Percentiles rank a stretch among this genome's conserved stretches.
Conservation (phyloP, 2,329 filamentous ascomycete species). For the Aspergillus novofumigatus region DNA sequence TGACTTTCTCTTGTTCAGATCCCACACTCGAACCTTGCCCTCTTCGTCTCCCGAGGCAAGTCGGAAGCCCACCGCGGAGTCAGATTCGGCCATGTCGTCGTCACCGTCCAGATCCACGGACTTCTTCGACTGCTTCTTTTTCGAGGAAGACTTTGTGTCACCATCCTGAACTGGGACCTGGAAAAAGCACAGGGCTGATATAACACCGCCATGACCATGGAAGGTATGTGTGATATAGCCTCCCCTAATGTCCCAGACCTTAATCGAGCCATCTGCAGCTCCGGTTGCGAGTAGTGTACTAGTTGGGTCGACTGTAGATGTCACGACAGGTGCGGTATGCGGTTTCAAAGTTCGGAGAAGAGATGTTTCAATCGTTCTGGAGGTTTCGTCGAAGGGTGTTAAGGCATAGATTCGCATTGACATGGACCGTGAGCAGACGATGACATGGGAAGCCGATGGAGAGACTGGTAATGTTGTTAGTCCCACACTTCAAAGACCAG, state of each 20-base stretch:
- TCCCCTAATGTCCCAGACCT: constrained; percentile 90
- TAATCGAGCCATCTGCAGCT: constrained; percentile 86
- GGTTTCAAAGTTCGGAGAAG: constrained; percentile 81
- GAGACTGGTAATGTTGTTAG: constrained; percentile 57
- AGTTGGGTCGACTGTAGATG: constrained; percentile 77
- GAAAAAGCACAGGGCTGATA: constrained; percentile 91
- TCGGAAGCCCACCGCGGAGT: constrained; percentile 60
- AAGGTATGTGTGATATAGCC: constrained; percentile 95
- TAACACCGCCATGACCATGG: constrained; percentile 82
- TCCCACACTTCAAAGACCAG: not conserved
- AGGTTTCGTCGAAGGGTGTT: constrained; percentile 52
- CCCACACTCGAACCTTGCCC: constrained; percentile 87
- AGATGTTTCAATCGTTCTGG: constrained; percentile 58
- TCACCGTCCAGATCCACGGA: constrained; percentile 28
- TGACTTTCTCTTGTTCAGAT: constrained; percentile 76
- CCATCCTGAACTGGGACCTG: constrained; percentile 55
- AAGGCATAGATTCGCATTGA: constrained; percentile 90
- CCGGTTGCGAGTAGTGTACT: constrained; percentile 89
- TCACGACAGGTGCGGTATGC: constrained; percentile 83
- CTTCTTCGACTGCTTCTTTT: constrained; percentile 44
- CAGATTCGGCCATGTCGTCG: constrained; percentile 43
- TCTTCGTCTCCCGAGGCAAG: constrained; percentile 91
- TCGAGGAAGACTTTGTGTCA: constrained; percentile 36
- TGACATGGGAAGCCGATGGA: constrained; percentile 79
- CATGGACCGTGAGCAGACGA: constrained; percentile 89